Evolutionary conservation across 257 asterid species (phyloP).

Genomic region (Parsonsia alboflavescens): DNA sequence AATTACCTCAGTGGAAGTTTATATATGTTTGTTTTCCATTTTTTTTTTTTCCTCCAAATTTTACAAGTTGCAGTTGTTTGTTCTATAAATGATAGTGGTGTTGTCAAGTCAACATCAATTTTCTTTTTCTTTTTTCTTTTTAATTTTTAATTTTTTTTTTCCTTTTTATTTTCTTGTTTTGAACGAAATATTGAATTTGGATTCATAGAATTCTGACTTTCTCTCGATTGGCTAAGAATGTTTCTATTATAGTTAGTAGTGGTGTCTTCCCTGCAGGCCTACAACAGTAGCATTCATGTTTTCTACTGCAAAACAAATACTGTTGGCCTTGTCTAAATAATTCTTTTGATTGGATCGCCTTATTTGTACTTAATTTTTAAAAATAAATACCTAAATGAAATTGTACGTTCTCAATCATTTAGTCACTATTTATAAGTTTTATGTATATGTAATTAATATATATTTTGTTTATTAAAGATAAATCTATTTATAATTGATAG

Average conservation of each 20-base stretch:
- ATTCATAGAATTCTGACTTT: background rate
- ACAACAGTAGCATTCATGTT: background rate
- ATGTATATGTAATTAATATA: too few species aligned
- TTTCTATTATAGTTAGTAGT: too few species aligned
- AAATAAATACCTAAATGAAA: too few species aligned
- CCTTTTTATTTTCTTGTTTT: background rate
- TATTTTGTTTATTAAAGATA: too few species aligned
- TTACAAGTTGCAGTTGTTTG: background rate
- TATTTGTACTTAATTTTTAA: too few species aligned
- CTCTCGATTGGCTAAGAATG: background rate
- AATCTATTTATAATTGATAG: too few species aligned
- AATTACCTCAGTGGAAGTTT: background rate
- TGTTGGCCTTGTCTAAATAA: background rate
- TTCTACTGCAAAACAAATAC: background rate
- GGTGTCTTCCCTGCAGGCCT: conserved; percentile 11
- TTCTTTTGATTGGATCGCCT: too few species aligned
- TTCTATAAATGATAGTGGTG: background rate
- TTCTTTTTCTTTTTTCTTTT: background rate
- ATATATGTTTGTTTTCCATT: background rate
- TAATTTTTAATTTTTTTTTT: too few species aligned
- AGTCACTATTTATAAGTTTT: too few species aligned
- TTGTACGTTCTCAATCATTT: too few species aligned
- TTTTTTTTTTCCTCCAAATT: background rate
- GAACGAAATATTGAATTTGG: background rate
- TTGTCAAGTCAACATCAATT: background rate